Base-by-base conservation (phyloP, 116 monocot species). In the Thalassia testudinum region DNA sequence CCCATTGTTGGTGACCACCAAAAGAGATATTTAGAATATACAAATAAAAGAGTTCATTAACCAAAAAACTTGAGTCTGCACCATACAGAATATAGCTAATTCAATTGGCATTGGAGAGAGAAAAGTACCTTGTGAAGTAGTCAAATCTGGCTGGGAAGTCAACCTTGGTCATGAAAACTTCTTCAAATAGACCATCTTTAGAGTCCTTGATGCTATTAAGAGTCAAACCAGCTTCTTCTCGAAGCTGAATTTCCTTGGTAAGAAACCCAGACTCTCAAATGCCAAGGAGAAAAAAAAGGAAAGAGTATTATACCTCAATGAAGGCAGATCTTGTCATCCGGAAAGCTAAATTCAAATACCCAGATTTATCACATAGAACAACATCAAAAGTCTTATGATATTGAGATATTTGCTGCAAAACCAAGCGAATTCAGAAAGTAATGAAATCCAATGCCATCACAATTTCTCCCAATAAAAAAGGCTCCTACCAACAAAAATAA, bases 131-230 rank as follows among this genome's bases (percentile, higher is more conserved):
- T 58, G 80, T 61, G 54, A 75, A 87, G 61, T 74, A 71, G 64
- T 95, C 95, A 70, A 81, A 95, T 61, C 84, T 87, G 43, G 81
- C 66, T 72, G 85, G 73, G 65, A 84, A 77, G 52, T 85, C 95
- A 54, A 85, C 84, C 65, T 81, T 95, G 56, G 78, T 85, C 78
- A 84, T 81, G 67, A 95, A 87, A 60, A 88, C 55, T 66, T 84
- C 88, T 62, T 87, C 84, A 85, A 95, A 88, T 55, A 76, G 84
- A 73, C 72, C 78, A 76, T 79, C 81, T 77, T 58, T 63, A 58
- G 70, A 72, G 58, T 72, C 80, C 24, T 69, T 70, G 10, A 85
- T 62, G 67, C 79, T 74, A 61, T 48, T 66, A 59, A 87, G 70
- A 8, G 80, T 69, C 61, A 63, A 53, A 48, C 68, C 30, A 62